A percentile compares a stretch with the other conserved stretches of the same genome.
Conservation (phyloP, 805 yeast species). For the Ogataea nitratoaversa region DNA sequence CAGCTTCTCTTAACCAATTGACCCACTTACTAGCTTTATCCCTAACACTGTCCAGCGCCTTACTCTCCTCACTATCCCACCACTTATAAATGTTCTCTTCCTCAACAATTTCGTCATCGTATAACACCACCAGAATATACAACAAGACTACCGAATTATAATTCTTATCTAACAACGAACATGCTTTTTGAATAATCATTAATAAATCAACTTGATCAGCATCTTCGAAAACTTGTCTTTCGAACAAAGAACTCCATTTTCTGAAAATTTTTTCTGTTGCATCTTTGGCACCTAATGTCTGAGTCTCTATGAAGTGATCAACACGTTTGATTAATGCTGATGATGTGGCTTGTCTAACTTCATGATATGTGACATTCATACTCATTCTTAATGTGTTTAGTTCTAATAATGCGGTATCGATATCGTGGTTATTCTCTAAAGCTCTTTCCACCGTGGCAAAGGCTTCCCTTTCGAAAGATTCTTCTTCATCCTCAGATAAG, state of each 20-base stretch:
- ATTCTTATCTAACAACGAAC: conserved; percentile 40
- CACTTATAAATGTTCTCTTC: conserved; percentile 77
- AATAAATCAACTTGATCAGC: conserved; percentile 77
- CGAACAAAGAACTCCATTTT: conserved; percentile 78
- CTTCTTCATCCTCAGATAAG: conserved; percentile 43
- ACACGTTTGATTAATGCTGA: conserved; percentile 68
- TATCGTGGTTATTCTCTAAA: conserved; percentile 84
- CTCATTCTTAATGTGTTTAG: conserved; percentile 95
- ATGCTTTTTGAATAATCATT: conserved; percentile 43
- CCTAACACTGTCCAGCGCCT: conserved; percentile 41
- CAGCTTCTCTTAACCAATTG: conserved; percentile 82
- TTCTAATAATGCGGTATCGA: conserved; percentile 90
- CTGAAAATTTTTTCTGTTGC: conserved; percentile 74
- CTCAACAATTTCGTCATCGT: conserved; percentile 76
- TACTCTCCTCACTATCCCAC: conserved; percentile 62
- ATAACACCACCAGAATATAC: conserved; percentile 54
- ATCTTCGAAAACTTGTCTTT: conserved; percentile 78
- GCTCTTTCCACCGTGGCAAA: conserved; percentile 90
- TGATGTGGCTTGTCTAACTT: conserved; percentile 79
- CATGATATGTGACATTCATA: conserved; percentile 92
- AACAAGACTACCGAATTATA: conserved; percentile 48
- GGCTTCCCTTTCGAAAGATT: conserved; percentile 86
- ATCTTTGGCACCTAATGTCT: conserved; percentile 67
- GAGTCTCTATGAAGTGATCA: conserved; percentile 70
- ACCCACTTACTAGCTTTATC: conserved; percentile 67